These are phyloP conservation scores for Serendipita sp. DNA, from an alignment of 1,284 basidiomycete species.

Conservation along the genomic window DNA sequence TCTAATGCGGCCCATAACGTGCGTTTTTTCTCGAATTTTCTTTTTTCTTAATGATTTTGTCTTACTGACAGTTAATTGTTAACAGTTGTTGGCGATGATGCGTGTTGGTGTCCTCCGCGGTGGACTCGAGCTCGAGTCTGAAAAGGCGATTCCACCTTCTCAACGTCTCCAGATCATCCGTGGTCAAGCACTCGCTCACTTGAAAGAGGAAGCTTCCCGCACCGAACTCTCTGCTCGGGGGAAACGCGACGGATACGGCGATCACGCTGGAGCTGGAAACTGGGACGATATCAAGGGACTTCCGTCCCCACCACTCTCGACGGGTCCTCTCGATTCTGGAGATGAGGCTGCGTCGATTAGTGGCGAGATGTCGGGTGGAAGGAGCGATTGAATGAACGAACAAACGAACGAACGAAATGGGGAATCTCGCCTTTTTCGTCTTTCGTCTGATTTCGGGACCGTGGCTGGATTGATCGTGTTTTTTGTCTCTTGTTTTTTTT, in stretches of 20 bases:
- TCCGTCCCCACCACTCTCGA: neutral
- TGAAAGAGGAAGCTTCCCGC: neutral
- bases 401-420: too few species aligned
- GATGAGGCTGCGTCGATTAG: neutral
- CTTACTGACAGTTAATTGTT: conserved; percentile 15
- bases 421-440: too few species aligned
- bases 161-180: conserved; percentile 32
- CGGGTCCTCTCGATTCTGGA: neutral
- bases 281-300: neutral
- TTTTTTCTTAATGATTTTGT: neutral
- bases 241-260: neutral
- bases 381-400: too few species aligned
- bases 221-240: neutral
- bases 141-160: conserved; percentile 45
- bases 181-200: neutral
- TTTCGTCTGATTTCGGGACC: too few species aligned
- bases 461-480: too few species aligned
- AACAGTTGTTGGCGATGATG: conserved; percentile 69
- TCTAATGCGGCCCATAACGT: conserved; percentile 84
- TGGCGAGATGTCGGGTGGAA: neutral
- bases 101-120: conserved; percentile 77
- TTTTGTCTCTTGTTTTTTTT: too few species aligned
- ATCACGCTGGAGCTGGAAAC: neutral
- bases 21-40: conserved; percentile 18
- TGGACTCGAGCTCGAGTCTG: conserved; percentile 50